Base-by-base conservation (phyloP, 2,329 filamentous ascomycete species). In the Huntiella savannae region DNA sequence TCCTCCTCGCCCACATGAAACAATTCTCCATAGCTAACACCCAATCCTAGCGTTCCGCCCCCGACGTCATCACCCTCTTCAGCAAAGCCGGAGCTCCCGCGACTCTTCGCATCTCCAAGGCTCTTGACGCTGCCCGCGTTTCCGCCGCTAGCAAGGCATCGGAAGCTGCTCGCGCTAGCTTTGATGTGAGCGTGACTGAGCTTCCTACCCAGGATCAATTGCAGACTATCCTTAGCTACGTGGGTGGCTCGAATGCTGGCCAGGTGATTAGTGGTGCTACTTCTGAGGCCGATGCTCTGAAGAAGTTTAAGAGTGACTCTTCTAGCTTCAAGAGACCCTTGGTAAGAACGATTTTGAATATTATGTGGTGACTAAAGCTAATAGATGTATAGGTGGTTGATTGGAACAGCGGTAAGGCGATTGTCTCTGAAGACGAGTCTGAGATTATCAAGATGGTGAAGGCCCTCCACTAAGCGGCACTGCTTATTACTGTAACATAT, bases 51-150 rank as follows among this genome's bases (percentile, higher is more conserved):
- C 46, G 4, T 36, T 37, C 11, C 37, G 28, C 80, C 54, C 73
- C 83, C 62, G 87, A 96, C 68, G 83, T 93, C 54, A 76, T 96
- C 60, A 96, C 88, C 51, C 79, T 98, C 68, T 98, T 96, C 71
- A 87, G 95, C 73, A 82, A 83, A 62, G 75, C 88, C 49, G 72
- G 70, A 55, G 73, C 74, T 46, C 73, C 80, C 16, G 70, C 79
- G 52, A 95, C 87, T 3, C 68, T 75, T 43, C 76, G 80, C 50
- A 80, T 81, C 32, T 74, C 79, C 51, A 79, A 74, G 37, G 65
- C 93, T 45, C 74, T 96, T 50, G 78, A 80, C 41, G 75, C 75
- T 41, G 77, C 83, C 10, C 59, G 66, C 8, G 76, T 86, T 60
- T 72, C 69, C 40, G 63, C 71, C 37, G 54, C 60, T 22, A 41